Conservation (phyloP, 73 alveolate genomes). For the Breviolum minutum region DNA sequence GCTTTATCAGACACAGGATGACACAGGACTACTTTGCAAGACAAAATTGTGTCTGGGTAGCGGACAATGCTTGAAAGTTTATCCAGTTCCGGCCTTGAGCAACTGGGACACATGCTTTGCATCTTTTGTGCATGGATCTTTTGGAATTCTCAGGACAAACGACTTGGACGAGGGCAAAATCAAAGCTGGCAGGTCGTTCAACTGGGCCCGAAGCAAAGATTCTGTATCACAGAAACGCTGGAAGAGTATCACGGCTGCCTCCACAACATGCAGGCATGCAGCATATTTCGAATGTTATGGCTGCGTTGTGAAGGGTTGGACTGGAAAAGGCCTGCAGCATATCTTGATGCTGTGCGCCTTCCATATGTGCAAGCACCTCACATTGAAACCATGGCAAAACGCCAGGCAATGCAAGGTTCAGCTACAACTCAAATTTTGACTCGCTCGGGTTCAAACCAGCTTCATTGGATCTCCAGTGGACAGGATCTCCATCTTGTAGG, state of each 20-base stretch:
- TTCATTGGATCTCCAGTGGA: conserved; percentile 26
- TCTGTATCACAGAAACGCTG: conserved; percentile 42
- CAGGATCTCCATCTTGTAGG: neutral
- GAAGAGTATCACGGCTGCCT: conserved; percentile 58
- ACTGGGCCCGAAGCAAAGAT: neutral
- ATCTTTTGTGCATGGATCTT: neutral
- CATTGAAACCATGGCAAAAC: no score
- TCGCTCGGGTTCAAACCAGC: neutral
- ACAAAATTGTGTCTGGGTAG: neutral
- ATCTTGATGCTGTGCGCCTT: conserved; percentile 41
- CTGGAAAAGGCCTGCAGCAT: conserved; percentile 11
- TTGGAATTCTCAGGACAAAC: neutral
- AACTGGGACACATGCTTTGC: neutral
- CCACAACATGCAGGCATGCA: neutral
- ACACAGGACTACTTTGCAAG: no score
- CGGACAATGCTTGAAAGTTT: neutral
- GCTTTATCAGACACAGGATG: neutral
- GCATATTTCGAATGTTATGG: neutral
- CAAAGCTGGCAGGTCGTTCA: neutral
- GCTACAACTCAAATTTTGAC: no score
- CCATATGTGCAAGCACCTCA: conserved; percentile 34
- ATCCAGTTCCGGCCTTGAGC: conserved; percentile 23
- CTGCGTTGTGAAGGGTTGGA: neutral
- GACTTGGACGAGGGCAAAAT: neutral
- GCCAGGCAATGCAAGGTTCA: no score